Evolutionary conservation across 495 filamentous ascomycete genomes (phyloP).

Genomic region (Cudoniella acicularis): DNA sequence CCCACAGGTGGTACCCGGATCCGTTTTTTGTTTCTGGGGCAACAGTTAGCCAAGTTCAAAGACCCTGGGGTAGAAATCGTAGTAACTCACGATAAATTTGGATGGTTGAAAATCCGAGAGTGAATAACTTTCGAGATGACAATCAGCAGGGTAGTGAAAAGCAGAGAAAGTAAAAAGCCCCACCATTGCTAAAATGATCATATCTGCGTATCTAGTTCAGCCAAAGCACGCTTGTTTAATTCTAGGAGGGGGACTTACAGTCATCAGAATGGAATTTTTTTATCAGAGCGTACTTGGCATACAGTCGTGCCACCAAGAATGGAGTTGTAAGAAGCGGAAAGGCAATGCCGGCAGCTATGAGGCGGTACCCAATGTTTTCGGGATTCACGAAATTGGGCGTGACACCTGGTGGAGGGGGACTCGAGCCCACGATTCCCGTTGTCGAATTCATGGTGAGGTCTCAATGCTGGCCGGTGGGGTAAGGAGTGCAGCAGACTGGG

Average conservation of each 20-base stretch:
- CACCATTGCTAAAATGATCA: conserved; percentile 3
- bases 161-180: background rate
- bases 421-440: conserved; percentile 8
- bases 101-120: conserved; percentile 9
- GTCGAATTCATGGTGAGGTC: background rate
- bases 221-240: background rate
- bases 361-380: background rate
- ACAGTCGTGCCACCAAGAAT: background rate
- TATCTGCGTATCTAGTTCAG: background rate
- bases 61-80: background rate
- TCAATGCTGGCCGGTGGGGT: too few species aligned
- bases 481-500: too few species aligned
- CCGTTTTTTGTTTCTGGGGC: conserved; percentile 11
- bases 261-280: background rate
- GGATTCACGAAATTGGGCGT: background rate
- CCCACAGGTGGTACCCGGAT: conserved; percentile 4
- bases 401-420: background rate
- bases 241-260: background rate
- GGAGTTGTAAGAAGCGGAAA: background rate
- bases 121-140: conserved; percentile 1
- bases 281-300: background rate
- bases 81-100: conserved; percentile 8
- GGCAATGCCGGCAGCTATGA: background rate
- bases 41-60: background rate
- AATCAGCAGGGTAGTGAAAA: background rate